phyloP scores from a whole-genome alignment of 176 grass and related monocot genomes.

The Cocos nucifera region DNA sequence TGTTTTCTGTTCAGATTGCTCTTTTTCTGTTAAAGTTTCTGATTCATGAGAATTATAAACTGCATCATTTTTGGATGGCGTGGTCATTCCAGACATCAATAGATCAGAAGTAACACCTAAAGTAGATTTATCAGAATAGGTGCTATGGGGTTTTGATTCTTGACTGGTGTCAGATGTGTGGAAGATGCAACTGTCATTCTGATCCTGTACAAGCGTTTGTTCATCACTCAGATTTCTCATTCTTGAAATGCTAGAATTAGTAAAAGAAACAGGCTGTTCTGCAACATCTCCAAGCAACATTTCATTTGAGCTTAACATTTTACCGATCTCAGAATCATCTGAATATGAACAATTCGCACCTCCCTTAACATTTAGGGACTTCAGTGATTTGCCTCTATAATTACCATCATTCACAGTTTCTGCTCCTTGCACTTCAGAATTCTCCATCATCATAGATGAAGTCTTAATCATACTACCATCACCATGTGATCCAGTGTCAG shows the following conservation, averaged over 20 bases:
- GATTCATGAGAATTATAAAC: background rate
- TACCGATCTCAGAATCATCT: too few species aligned
- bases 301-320: too few species aligned
- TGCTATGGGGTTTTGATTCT: too few species aligned
- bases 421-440: background rate
- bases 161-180: too few species aligned
- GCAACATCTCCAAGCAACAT: too few species aligned
- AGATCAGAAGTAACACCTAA: too few species aligned
- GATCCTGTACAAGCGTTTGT: background rate
- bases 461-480: background rate
- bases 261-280: background rate
- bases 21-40: slow-evolving; percentile 1
- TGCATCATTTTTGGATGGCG: background rate
- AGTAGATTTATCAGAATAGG: too few species aligned
- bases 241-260: background rate
- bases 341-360: too few species aligned
- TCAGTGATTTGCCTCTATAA: too few species aligned
- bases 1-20: background rate
- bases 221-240: background rate
- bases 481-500: background rate
- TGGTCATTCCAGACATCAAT: too few species aligned
- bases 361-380: too few species aligned
- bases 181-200: too few species aligned
- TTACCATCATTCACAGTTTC: background rate
- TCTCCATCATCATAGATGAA: background rate